Base-by-base conservation (phyloP, 2,329 filamentous ascomycete genomes). In the Neopestalotiopsis sp. region DNA sequence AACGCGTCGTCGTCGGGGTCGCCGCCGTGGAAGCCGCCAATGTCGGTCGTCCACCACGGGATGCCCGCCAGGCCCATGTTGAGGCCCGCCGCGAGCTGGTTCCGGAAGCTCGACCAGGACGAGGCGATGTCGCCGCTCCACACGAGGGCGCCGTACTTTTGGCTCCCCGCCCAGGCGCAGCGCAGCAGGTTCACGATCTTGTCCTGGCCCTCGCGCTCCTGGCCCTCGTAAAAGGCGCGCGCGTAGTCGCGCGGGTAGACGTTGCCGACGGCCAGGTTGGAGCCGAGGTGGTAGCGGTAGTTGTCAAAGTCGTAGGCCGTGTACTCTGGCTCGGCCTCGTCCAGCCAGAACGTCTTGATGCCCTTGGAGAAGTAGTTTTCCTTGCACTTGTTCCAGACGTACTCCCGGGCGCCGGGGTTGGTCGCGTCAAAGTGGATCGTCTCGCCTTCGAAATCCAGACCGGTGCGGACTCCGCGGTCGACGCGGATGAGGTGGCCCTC, bases 21-120 rank as follows among this genome's bases (percentile, higher is more conserved):
- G 0, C 90, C 90, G 5, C 90, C 90, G 73, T 92, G 90, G 74
- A 92, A 92, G 0, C 90, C 90, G 1, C 90, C 90, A 66, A 92
- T 92, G 72, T 92, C 90, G 0, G 90, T 92, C 0, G 90, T 92
- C 88, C 89, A 92, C 89, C 89, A 91, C 0, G 89, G 85, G 10
- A 92, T 83, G 0, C 90, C 90, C 0, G 88, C 83, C 4, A 92
- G 79, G 0, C 89, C 90, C 87, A 91, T 91, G 74, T 90, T 90
- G 24, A 92, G 79, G 0, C 90, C 90, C 0, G 90, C 90, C 0
- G 88, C 83, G 2, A 92, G 79, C 75, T 92, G 89, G 69, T 87
- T 85, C 3, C 87, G 83, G 62, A 91, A 82, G 32, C 84, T 88
- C 2, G 76, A 77, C 90, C 90, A 92, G 0, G 87, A 89, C 0